Percentiles rank a stretch among this genome's conserved stretches.
phyloP scores from a whole-genome alignment of 1,139 yeast genomes.

The Pichia sp. region DNA sequence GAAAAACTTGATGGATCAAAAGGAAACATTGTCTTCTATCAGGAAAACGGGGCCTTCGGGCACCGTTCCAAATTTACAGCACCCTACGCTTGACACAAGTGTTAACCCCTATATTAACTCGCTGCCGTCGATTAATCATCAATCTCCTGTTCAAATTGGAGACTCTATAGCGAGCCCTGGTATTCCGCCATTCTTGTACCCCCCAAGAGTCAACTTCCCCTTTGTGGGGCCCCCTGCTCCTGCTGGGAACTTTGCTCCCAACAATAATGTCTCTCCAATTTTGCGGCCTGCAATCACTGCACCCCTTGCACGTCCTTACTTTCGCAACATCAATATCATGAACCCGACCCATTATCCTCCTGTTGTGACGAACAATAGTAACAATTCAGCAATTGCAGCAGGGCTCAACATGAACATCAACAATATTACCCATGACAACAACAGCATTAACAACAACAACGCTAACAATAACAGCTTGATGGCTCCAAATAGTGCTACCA shows the following conservation, averaged over 20 bases:
- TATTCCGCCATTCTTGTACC: too few species aligned
- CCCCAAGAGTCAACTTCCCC: not conserved
- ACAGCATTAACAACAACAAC: not conserved
- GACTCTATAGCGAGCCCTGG: not conserved
- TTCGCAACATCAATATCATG: slow-evolving; percentile 6
- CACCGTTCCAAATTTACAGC: not conserved
- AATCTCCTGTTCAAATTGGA: not conserved
- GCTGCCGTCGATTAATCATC: not conserved
- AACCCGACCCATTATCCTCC: not conserved
- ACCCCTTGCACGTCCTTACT: slow-evolving; percentile 17
- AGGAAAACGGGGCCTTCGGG: not conserved
- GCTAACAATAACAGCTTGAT: not conserved
- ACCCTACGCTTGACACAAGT: not conserved
- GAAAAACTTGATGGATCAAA: not conserved
- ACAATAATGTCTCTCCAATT: not conserved
- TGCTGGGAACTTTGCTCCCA: not conserved
- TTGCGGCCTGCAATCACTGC: slow-evolving; percentile 7
- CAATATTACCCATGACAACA: not conserved
- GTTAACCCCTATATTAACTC: not conserved
- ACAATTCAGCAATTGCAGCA: not conserved
- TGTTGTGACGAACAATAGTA: not conserved
- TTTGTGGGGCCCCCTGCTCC: not conserved
- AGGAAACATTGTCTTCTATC: not conserved
- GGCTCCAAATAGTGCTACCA: too few species aligned
- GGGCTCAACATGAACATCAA: not conserved